Evolutionary conservation across 371 early-diverging fungal species (phyloP), one percentile per base, ranked within the genome.

Genomic region (Smittium mucronatum): DNA sequence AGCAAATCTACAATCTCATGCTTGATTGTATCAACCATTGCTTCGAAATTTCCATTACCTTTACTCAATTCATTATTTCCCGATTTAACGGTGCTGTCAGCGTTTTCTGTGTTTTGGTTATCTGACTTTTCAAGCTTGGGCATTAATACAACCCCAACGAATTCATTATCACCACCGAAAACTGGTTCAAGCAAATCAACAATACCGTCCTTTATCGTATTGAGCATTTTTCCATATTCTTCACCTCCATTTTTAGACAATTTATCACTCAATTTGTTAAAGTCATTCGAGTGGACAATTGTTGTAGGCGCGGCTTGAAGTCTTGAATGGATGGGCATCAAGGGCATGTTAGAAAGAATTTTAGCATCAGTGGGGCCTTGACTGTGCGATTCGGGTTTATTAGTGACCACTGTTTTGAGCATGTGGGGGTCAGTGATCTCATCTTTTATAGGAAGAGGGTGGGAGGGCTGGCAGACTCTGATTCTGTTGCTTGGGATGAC

Each of bases 231-330:
- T n/a, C n/a, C n/a, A n/a, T n/a, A n/a, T n/a, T n/a, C n/a, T n/a
- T n/a, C n/a, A n/a, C n/a, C n/a, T n/a, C n/a, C n/a, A n/a, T n/a
- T n/a, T 11, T 65, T 65, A 5, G 34, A 5, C 5, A 34, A n/a
- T 2, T 31, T 8, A 65, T 33, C 34, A 5, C 36, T 36, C 32
- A 32, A 32, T 47, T 47, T 47, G 11, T 11, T 21, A 65, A 65
- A 65, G n/a, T 65, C 65, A n/a, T 15, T 2, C 5, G n/a, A 32
- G 28, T 34, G 32, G 2, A 65, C 65, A 11, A 33, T 33, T 65
- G 26, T 65, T 28, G 34, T 2, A 2, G 65, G 65, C 36, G 65
- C 65, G 2, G 65, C 65, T 65, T 65, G 65, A n/a, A 65, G 34
- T 34, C 65, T n/a, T 2, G 65, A 36, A 8, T 34, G n/a, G 28